Evolutionary conservation across 805 yeast species (phyloP).

Genomic region (Yarrowia porcina): DNA sequence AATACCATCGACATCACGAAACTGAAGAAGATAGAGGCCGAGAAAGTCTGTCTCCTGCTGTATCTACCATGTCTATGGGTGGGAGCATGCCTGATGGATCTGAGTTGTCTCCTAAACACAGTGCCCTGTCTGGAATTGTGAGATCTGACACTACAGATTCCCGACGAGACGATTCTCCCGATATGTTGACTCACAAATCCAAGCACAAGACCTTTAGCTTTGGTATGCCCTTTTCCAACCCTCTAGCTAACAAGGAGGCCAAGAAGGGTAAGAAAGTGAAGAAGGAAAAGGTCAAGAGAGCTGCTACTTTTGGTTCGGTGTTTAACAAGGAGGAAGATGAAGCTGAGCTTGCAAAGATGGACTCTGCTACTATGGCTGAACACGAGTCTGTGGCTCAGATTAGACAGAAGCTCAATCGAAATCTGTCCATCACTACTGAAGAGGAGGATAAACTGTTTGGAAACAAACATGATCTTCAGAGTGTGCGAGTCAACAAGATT

Average conservation of each 20-base stretch:
- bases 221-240: conserved; percentile 58
- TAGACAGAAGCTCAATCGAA: conserved; percentile 27
- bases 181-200: conserved; percentile 12
- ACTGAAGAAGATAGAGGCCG: neutral
- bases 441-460: conserved; percentile 38
- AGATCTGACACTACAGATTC: neutral
- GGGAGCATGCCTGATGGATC: conserved; percentile 9
- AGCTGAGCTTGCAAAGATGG: neutral
- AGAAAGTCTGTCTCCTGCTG: neutral
- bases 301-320: neutral
- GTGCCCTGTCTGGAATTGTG: neutral
- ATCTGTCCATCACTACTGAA: conserved; percentile 32
- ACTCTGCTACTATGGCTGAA: conserved; percentile 23
- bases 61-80: neutral
- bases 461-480: conserved; percentile 65
- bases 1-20: neutral
- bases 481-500: conserved; percentile 50
- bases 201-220: conserved; percentile 38
- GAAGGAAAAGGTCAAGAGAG: neutral
- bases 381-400: conserved; percentile 25
- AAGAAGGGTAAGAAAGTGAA: conserved; percentile 27
- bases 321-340: neutral
- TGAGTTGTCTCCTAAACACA: neutral
- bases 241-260: conserved; percentile 33
- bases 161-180: neutral